Conservation (phyloP, 2,329 filamentous ascomycete genomes). For the Fusarium decemcellulare region DNA sequence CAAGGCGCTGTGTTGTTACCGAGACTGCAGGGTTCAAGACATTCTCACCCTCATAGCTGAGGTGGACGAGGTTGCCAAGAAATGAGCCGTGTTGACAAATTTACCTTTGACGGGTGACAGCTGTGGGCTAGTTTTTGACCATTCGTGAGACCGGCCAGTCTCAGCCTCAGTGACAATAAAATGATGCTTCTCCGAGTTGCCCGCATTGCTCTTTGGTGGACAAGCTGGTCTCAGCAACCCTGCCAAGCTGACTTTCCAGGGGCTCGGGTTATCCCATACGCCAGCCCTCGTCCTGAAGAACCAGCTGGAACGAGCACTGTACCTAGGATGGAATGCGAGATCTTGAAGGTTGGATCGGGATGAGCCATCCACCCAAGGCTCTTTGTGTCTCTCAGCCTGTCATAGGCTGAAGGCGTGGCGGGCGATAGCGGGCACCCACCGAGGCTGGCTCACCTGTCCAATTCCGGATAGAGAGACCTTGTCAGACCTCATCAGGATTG, state of each 20-base stretch:
- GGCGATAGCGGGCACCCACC: slow-evolving; percentile 1
- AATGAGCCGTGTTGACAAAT: slow-evolving; percentile 1
- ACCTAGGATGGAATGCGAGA: slow-evolving; percentile 1
- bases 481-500: background rate
- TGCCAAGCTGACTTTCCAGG: slow-evolving; percentile 3
- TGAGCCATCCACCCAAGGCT: background rate
- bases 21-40: slow-evolving; percentile 8
- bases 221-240: slow-evolving; percentile 2
- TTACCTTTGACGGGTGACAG: slow-evolving; percentile 1
- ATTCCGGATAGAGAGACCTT: slow-evolving; percentile 3
- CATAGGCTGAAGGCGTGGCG: slow-evolving; percentile 3
- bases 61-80: slow-evolving; percentile 13
- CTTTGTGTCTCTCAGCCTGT: background rate
- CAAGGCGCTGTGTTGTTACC: background rate
- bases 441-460: background rate
- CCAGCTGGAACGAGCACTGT: background rate
- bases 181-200: background rate
- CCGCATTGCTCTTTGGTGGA: background rate
- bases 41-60: background rate
- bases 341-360: background rate
- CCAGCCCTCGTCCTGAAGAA: background rate
- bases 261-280: background rate
- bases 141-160: background rate
- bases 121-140: background rate
- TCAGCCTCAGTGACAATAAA: slow-evolving; percentile 7